Evolutionary conservation across 441 rosid genomes (phyloP), one percentile per base, ranked within the genome.

Genomic region (Adansonia rubrostipa): DNA sequence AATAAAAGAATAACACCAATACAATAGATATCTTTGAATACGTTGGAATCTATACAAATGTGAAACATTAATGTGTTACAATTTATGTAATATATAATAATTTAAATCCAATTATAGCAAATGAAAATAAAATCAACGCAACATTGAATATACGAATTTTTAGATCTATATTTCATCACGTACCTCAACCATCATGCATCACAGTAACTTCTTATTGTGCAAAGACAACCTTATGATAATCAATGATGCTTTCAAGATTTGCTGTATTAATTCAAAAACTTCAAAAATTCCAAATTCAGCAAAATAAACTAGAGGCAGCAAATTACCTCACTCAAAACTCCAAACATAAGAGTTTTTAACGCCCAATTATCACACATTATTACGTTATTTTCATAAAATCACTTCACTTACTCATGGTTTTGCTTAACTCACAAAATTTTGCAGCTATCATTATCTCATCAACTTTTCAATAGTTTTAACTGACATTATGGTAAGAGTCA

Each of bases 401-500:
- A 60, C 67, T 9, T 67, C 50, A 65, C 17, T 64, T 77, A 51
- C 57, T 62, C 58, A 40, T 78, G 72, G 36, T 80, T 44, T 10
- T 50, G 36, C 20, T 50, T 48, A 74, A 45, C 64, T 42, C 66
- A 80, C 77, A 72, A 36, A 70, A 65, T 10, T 78, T 40, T 60
- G 15, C 54, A 72, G 76, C 19, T 10, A 75, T 65, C 24, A 57
- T 4, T 22, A 53, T 54, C 69, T 65, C 22, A 11, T 33, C 36
- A 33, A 2, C 1, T 22, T 51, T 62, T 28, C 69, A 6, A 10
- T 64, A 2, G n/a, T n/a, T 67, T 95, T 80, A 92, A 85, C 89
- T 89, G 78, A 89, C 91, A 70, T 89, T 96, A 71, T 93, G 94
- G 79, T 81, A 95, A 5, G 98, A 93, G 50, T 69, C 97, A 0